These are phyloP conservation scores for Rhizoclosmatium globosum DNA, from an alignment of 192 early-diverging fungal species.

Conservation along the genomic window DNA sequence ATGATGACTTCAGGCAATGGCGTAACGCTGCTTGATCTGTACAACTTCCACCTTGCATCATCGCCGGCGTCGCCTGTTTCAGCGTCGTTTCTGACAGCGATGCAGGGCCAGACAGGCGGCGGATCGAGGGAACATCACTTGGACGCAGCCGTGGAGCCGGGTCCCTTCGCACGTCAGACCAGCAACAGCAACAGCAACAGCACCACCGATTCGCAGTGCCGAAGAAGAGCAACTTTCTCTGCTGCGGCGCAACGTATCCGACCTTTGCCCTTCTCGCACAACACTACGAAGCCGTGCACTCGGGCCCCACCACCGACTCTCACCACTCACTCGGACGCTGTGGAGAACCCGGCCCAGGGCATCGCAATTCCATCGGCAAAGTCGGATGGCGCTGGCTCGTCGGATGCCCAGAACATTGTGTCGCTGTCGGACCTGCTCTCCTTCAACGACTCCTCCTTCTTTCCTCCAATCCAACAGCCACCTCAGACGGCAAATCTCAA, in stretches of 20 bases:
- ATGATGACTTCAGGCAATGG: too few species aligned
- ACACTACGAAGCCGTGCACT: constrained; percentile 26
- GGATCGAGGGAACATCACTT: not conserved
- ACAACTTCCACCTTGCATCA: constrained; percentile 38
- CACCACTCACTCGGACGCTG: not conserved
- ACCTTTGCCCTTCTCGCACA: constrained; percentile 21
- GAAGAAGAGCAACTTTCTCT: constrained; percentile 26
- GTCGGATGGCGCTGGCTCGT: not conserved
- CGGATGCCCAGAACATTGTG: not conserved
- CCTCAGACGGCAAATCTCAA: not conserved
- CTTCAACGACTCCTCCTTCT: not conserved
- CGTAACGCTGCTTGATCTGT: constrained; percentile 41
- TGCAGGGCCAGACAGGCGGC: not conserved
- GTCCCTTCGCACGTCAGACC: not conserved
- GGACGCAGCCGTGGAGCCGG: not conserved
- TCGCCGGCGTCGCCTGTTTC: constrained; percentile 24
- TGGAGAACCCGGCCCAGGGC: constrained; percentile 3
- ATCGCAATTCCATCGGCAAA: constrained; percentile 14
- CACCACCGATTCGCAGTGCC: not conserved
- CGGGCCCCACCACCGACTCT: not conserved
- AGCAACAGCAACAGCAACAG: not conserved
- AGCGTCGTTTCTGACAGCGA: constrained; percentile 3
- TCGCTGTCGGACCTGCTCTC: constrained; percentile 23
- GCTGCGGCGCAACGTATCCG: constrained; percentile 23
- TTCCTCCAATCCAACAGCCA: not conserved